Evolutionary conservation across 2,329 filamentous ascomycete genomes (phyloP), one percentile per base, ranked within the genome.

Genomic region (Colletotrichum viniferum): DNA sequence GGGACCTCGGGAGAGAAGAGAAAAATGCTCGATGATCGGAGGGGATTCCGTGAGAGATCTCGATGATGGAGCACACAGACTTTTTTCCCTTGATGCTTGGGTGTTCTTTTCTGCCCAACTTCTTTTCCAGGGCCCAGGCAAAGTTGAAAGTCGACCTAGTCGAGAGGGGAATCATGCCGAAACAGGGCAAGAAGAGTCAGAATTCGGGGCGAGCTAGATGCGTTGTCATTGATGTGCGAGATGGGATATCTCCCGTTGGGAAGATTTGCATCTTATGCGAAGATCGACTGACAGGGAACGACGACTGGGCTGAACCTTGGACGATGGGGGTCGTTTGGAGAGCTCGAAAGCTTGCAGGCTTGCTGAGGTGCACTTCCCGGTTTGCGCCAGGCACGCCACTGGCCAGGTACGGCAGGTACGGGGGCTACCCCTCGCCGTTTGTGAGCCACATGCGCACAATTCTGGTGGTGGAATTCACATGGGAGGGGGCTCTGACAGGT

Each of bases 201-300:
- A 58, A 69, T 73, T 56, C 56, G 58, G 64, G 34, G 64, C 58
- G 70, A 73, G 69, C 69, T 73, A 73, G 73, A 73, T 76, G 73
- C 73, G 73, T 68, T 76, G 73, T 75, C 69, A 75, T 56, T 73
- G 63, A 75, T 76, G 70, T 76, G 73, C 58, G 64, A 69, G 73
- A 76, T 76, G 70, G 73, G 73, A 75, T 75, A 75, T 75, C 70
- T 73, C 73, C 73, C 73, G 73, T 34, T 64, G 73, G 72, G 64
- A 64, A 76, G 73, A 76, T 76, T 76, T 76, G 73, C 64, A 75
- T 64, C 73, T 76, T 69, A 76, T 76, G 73, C 73, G 69, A 64
- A 76, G 73, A 76, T 76, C 73, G 64, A 61, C 73, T 73, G 64
- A 76, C 73, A 76, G 73, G 73, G 69, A 56, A 24, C 14, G 21